These are phyloP conservation scores for Clavariopsis aquatica DNA, from an alignment of 495 filamentous ascomycete genomes.

Conservation along the genomic window DNA sequence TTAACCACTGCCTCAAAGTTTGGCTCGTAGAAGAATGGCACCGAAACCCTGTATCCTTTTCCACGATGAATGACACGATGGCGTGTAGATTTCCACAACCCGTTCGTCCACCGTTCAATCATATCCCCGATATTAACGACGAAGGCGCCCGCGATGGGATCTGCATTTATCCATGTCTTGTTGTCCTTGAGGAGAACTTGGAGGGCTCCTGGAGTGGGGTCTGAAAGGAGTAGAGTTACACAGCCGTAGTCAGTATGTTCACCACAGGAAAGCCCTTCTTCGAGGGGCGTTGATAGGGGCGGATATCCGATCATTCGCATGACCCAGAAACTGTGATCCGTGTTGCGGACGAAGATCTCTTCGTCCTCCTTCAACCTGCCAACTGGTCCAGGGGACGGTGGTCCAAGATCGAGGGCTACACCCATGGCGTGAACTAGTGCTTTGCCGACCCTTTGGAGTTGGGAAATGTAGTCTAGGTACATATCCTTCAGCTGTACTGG, in stretches of 20 bases:
- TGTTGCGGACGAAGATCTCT: constrained; percentile 36
- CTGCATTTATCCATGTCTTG: constrained; percentile 43
- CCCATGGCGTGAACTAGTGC: constrained; percentile 40
- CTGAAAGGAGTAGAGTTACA: constrained; percentile 46
- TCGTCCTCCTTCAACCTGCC: constrained; percentile 22
- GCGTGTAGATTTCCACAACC: constrained; percentile 45
- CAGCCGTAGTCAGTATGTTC: constrained; percentile 48
- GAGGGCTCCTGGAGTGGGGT: constrained; percentile 42
- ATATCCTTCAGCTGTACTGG: constrained; percentile 31
- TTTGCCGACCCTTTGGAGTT: constrained; percentile 27
- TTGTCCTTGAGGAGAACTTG: constrained; percentile 42
- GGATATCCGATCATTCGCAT: constrained; percentile 43
- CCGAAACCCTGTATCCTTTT: constrained; percentile 43
- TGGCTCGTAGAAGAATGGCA: constrained; percentile 51
- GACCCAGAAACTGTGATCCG: constrained; percentile 39
- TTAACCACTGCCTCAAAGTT: constrained; percentile 43
- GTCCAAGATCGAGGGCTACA: constrained; percentile 33
- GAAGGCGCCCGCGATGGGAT: constrained; percentile 44
- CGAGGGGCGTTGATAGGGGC: constrained; percentile 8
- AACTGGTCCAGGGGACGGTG: background rate
- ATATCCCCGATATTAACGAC: constrained; percentile 52
- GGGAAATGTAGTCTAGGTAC: constrained; percentile 38
- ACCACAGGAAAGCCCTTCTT: constrained; percentile 36
- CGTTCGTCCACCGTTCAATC: constrained; percentile 50
- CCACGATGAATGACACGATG: constrained; percentile 48